A percentile compares a stretch with the other conserved stretches of the same genome.
These are phyloP conservation scores for Brassica rapa DNA, from an alignment of 345 rosid genomes.

Conservation along the genomic window DNA sequence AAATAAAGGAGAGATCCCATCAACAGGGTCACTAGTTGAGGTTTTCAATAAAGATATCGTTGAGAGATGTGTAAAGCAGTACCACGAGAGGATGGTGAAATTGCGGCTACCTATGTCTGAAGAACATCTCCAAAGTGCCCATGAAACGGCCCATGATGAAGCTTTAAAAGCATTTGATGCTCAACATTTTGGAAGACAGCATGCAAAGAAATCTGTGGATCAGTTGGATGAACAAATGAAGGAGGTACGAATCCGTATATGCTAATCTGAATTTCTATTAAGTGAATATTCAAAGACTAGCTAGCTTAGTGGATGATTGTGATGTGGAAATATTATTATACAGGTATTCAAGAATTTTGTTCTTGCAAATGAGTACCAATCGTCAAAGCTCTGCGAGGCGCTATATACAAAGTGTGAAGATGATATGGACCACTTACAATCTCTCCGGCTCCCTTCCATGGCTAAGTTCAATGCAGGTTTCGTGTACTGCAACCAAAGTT, in stretches of 20 bases:
- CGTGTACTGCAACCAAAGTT: constrained; percentile 86
- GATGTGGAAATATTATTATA: constrained; percentile 29
- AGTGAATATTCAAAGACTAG: background rate
- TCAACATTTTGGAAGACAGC: constrained; percentile 94
- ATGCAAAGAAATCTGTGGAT: constrained; percentile 77
- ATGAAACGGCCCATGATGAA: constrained; percentile 58
- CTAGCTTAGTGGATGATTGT: constrained; percentile 4
- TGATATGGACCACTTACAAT: constrained; percentile 96
- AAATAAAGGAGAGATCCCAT: constrained; percentile 99
- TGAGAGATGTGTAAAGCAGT: constrained; percentile 80
- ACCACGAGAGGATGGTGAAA: constrained; percentile 66
- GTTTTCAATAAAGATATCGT: constrained; percentile 92
- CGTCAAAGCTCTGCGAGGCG: constrained; percentile 87
- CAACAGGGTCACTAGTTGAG: constrained; percentile 98
- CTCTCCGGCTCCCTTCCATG: constrained; percentile 98
- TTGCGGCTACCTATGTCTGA: constrained; percentile 67
- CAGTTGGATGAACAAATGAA: constrained; percentile 80
- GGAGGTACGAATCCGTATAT: constrained; percentile 55
- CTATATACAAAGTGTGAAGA: constrained; percentile 86
- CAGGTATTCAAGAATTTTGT: constrained; percentile 71
- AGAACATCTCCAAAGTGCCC: constrained; percentile 65
- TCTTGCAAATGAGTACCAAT: constrained; percentile 74
- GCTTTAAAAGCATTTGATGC: constrained; percentile 74
- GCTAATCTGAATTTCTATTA: constrained; percentile 10
- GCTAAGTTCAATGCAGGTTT: constrained; percentile 98